A percentile compares a stretch with the other conserved stretches of the same genome.
Conservation (phyloP, 2,329 filamentous ascomycete genomes). For the Arthrinium puccinioides region DNA sequence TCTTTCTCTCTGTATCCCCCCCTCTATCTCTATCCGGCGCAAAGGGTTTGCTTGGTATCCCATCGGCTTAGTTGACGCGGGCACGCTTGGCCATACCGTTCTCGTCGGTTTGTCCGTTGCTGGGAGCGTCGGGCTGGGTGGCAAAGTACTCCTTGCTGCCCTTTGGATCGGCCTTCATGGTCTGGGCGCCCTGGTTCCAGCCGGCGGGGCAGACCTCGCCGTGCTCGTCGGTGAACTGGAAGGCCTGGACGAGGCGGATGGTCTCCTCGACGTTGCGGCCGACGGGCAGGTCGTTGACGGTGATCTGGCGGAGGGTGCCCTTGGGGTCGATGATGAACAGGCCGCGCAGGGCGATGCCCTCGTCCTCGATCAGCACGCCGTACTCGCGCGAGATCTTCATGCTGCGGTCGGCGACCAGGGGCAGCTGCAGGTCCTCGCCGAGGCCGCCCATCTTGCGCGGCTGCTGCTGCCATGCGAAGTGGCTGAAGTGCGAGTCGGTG, state of each 20-base stretch:
- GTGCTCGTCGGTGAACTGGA: conserved; percentile 79
- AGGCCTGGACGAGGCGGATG: conserved; percentile 60
- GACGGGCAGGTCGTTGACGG: conserved; percentile 58
- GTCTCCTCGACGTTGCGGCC: conserved; percentile 59
- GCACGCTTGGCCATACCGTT: background rate
- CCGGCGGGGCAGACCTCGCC: conserved; percentile 62
- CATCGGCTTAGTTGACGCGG: background rate
- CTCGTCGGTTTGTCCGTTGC: background rate
- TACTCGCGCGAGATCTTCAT: conserved; percentile 54
- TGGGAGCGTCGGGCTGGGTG: conserved; percentile 7
- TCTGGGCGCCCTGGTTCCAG: conserved; percentile 39
- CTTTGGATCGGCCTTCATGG: conserved; percentile 45
- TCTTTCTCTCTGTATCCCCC: too few relatives aligned
- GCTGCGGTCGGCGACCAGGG: conserved; percentile 55
- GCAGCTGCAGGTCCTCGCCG: conserved; percentile 51
- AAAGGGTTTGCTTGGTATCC: too few relatives aligned
- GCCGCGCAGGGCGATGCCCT: conserved; percentile 55
- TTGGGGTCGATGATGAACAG: conserved; percentile 61
- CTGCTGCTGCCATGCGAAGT: conserved; percentile 51
- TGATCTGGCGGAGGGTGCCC: conserved; percentile 54
- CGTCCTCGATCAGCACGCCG: conserved; percentile 56
- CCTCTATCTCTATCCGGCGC: too few relatives aligned
- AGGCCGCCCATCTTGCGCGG: conserved; percentile 55
- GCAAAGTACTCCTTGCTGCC: conserved; percentile 42
- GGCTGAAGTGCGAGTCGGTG: conserved; percentile 53